Percentiles rank a stretch among this genome's conserved stretches.
Conservation (phyloP, 2,329 filamentous ascomycete genomes). For the Claviceps sp. region DNA sequence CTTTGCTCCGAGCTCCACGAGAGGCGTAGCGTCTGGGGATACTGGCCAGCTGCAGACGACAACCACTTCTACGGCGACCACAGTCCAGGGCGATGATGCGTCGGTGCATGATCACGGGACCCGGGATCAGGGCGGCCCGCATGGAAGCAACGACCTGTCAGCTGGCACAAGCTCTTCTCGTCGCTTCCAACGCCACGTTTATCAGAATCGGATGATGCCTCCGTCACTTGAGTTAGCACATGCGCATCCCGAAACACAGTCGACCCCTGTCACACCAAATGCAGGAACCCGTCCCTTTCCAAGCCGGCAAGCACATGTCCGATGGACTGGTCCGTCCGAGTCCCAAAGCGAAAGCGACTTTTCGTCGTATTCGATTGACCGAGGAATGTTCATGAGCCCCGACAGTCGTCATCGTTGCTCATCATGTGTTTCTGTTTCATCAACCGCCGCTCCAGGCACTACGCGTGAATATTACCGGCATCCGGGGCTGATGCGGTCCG, state of each 20-base stretch:
- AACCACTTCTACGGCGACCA: slow-evolving; percentile 8
- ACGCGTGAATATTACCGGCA: slow-evolving; percentile 31
- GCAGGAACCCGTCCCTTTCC: slow-evolving; percentile 19
- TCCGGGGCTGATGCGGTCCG: slow-evolving; percentile 33
- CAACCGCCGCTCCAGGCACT: slow-evolving; percentile 45
- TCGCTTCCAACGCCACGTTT: slow-evolving; percentile 28
- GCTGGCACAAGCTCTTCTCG: slow-evolving; percentile 6
- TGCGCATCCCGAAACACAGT: slow-evolving; percentile 13
- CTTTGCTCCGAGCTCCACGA: slow-evolving; percentile 26
- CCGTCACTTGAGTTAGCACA: slow-evolving; percentile 28
- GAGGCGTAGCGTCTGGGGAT: slow-evolving; percentile 18
- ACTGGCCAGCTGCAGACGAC: slow-evolving; percentile 14
- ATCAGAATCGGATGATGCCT: slow-evolving; percentile 28
- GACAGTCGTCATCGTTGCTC: slow-evolving; percentile 53
- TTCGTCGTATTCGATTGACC: slow-evolving; percentile 51
- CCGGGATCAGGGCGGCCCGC: background rate
- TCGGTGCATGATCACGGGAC: slow-evolving; percentile 19
- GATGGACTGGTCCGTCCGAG: slow-evolving; percentile 28
- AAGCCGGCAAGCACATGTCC: slow-evolving; percentile 21
- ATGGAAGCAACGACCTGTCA: slow-evolving; percentile 10
- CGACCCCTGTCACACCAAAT: slow-evolving; percentile 23
- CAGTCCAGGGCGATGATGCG: slow-evolving; percentile 14
- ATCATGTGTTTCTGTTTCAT: slow-evolving; percentile 36
- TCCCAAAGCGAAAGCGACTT: slow-evolving; percentile 29
- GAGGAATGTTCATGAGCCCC: slow-evolving; percentile 41